These are phyloP conservation scores for Pythium coloratum DNA, from an alignment of 352 stramenopile genomes.

Conservation along the genomic window DNA sequence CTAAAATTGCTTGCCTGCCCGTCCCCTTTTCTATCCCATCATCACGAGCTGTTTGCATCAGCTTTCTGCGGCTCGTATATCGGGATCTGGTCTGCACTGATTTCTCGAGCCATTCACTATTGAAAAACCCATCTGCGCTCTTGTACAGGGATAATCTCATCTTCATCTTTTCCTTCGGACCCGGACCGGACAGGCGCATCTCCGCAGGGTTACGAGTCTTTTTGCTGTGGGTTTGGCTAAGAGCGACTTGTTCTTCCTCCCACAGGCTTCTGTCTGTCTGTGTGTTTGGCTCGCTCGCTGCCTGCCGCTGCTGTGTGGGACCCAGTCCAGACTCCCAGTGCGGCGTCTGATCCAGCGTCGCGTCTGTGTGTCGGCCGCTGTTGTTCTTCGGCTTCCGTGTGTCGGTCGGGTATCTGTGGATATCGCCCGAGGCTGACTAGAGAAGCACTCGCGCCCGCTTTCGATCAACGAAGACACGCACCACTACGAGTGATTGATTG, in stretches of 20 bases:
- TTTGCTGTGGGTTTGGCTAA: not conserved
- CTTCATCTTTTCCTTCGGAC: not conserved
- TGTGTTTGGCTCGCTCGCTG: no score
- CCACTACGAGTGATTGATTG: not conserved
- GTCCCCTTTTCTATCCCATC: conserved; percentile 3
- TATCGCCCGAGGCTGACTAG: not conserved
- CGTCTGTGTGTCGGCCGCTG: not conserved
- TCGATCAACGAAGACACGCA: not conserved
- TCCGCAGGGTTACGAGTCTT: not conserved
- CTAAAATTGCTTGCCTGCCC: not conserved
- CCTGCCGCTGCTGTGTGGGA: not conserved
- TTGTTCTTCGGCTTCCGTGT: not conserved
- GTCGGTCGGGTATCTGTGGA: not conserved
- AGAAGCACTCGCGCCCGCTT: conserved; percentile 3
- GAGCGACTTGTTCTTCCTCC: not conserved
- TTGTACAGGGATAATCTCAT: conserved; percentile 3
- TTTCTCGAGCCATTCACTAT: not conserved
- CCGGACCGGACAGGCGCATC: not conserved
- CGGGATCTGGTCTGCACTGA: not conserved
- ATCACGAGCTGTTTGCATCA: conserved; percentile 9
- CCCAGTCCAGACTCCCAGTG: not conserved
- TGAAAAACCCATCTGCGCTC: not conserved
- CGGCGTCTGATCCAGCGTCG: not conserved
- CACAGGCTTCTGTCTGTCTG: not conserved
- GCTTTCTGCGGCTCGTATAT: not conserved